Base-by-base conservation (phyloP, 2,329 filamentous ascomycete species). In the Aspergillus floridensis region DNA sequence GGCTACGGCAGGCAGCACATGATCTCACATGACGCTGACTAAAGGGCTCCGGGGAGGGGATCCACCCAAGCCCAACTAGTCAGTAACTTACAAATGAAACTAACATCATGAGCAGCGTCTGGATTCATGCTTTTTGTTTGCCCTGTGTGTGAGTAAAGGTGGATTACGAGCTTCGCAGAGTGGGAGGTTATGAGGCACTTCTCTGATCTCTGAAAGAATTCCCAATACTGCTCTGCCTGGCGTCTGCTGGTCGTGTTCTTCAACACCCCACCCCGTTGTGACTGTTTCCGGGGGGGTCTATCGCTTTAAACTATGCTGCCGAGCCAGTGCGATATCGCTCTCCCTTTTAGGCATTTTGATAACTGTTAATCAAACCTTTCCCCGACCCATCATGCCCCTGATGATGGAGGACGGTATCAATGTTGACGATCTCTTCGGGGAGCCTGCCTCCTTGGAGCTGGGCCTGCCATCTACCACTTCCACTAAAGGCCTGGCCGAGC, bases 361-460 rank as follows among this genome's bases (percentile, higher is more conserved):
- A n/a, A 19, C 19, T 46, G 32, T 53, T 21, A 50, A 51, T 49
- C 14, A 50, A 49, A 48, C 2, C 19, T 26, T 29, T 32, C 14
- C 52, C 12, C 22, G 22, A 51, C 19, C 60, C 61, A 68, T 47
- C 47, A 82, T 82, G 79, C 79, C 80, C 58, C 71, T 83, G 70
- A 85, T 85, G 62, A 82, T 87, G 83, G 79, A 84, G 72, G 76
- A 80, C 60, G 79, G 80, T 26, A 74, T 87, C 66, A 84, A 87
- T 65, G 86, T 89, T 47, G 86, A 90, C 69, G 90, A 93, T 71
- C 81, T 93, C 35, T 93, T 93, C 72, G 89, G 88, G 41, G 89
- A 92, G 77, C 80, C 70, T 74, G 77, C 65, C 75, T 84, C 72
- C 68, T 74, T 71, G 83, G 86, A 63, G 83, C 86, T 72, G 84